Evolutionary conservation across 2,329 filamentous ascomycete species (phyloP).

Genomic region (Colletotrichum tabaci): DNA sequence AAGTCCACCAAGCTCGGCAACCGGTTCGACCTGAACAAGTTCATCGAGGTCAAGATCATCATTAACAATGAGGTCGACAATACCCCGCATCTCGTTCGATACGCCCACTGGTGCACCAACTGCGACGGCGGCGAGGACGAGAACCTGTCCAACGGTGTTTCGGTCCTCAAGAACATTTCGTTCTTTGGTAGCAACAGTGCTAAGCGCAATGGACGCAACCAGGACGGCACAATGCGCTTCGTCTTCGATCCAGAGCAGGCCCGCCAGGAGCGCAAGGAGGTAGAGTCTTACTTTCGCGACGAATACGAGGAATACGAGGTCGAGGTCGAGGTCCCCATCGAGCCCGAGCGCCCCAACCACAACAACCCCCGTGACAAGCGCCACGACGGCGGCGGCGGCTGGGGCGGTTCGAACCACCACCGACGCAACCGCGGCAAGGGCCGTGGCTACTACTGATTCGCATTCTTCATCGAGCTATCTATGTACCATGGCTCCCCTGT

Average conservation of each 20-base stretch:
- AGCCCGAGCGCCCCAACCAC: constrained; percentile 46
- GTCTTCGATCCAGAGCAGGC: constrained; percentile 88
- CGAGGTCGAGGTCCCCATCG: constrained; percentile 79
- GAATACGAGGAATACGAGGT: constrained; percentile 84
- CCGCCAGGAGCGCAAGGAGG: constrained; percentile 76
- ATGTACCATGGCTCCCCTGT: background rate
- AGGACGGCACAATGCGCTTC: constrained; percentile 87
- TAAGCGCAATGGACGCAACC: constrained; percentile 62
- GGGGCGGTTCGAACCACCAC: constrained; percentile 27
- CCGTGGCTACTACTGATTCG: constrained; percentile 34
- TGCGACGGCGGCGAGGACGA: constrained; percentile 61
- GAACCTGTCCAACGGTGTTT: constrained; percentile 54
- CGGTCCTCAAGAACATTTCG: constrained; percentile 57
- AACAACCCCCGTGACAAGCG: constrained; percentile 30
- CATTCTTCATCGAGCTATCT: background rate
- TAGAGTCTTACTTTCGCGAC: constrained; percentile 78
- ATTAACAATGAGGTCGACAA: constrained; percentile 86
- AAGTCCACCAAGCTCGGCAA: constrained; percentile 81
- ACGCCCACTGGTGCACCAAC: constrained; percentile 71
- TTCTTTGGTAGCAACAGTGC: constrained; percentile 52
- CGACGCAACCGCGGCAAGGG: constrained; percentile 30
- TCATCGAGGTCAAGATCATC: constrained; percentile 88
- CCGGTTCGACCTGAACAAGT: constrained; percentile 80
- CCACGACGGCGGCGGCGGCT: constrained; percentile 21
- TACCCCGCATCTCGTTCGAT: constrained; percentile 72